Conservation (phyloP, 306 rosid species). For the Trifolium dubium region DNA sequence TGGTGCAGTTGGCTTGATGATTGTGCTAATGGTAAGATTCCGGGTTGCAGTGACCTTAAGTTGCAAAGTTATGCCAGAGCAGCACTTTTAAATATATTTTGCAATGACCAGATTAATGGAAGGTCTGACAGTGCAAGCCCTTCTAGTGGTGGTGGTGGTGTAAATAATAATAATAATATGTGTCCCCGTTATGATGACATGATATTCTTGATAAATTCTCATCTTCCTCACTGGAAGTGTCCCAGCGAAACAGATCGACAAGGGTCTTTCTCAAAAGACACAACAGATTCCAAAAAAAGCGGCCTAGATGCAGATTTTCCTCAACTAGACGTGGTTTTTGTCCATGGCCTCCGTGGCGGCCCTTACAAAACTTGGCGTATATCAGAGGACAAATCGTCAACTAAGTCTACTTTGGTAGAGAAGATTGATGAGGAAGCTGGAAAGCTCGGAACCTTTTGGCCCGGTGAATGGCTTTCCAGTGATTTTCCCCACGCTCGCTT, state of each 20-base stretch:
- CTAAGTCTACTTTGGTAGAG: constrained; percentile 81
- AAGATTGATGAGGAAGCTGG: constrained; percentile 98
- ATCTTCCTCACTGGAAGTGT: constrained; percentile 85
- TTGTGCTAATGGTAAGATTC: constrained; percentile 84
- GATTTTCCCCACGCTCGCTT: constrained; percentile 89
- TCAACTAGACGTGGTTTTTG: constrained; percentile 77
- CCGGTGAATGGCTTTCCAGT: constrained; percentile 96
- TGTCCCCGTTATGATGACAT: constrained; percentile 83
- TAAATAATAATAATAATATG: constrained; percentile 41
- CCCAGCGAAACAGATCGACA: constrained; percentile 48
- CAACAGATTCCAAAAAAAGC: constrained; percentile 45
- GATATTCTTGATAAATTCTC: constrained; percentile 82
- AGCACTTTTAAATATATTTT: constrained; percentile 68
- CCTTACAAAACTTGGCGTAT: constrained; percentile 96
- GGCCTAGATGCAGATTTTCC: constrained; percentile 51
- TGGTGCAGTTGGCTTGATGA: constrained; percentile 91
- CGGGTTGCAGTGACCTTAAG: constrained; percentile 92
- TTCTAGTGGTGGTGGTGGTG: constrained; percentile 44
- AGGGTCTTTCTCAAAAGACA: constrained; percentile 43
- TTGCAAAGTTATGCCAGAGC: constrained; percentile 90
- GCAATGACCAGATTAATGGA: constrained; percentile 48
- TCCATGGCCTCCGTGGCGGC: constrained; percentile 96
- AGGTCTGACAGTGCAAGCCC: constrained; percentile 48
- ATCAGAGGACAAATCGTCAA: constrained; percentile 85
- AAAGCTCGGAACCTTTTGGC: constrained; percentile 97